A percentile compares a stretch with the other conserved stretches of the same genome.
Evolutionary conservation across 306 rosid genomes (phyloP).

Genomic region (Hippophae rhamnoides): DNA sequence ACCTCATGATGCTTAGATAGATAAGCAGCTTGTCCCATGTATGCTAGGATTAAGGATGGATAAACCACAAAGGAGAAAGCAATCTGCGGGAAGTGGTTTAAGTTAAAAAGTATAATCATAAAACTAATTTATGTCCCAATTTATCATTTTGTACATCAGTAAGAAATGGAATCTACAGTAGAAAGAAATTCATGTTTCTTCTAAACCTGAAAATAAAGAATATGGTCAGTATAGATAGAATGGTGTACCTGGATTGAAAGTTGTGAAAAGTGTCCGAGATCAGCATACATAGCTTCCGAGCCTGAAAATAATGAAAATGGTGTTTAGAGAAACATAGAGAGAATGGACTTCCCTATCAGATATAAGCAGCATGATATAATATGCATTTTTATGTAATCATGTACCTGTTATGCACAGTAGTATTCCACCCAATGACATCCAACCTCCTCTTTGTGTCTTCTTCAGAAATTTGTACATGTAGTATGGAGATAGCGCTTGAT

Average conservation of each 20-base stretch:
- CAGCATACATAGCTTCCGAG: constrained; percentile 97
- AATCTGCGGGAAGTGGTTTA: too few relatives aligned
- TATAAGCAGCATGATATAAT: constrained; percentile 5
- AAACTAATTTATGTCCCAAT: too few relatives aligned
- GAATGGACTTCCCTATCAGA: neutral
- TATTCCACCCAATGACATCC: constrained; percentile 96
- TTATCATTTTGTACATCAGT: too few relatives aligned
- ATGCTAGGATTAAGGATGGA: too few relatives aligned
- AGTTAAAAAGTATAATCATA: too few relatives aligned
- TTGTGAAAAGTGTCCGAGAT: constrained; percentile 89
- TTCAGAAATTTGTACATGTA: constrained; percentile 84
- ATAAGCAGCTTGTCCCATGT: too few relatives aligned
- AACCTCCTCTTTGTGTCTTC: constrained; percentile 73
- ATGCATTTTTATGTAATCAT: constrained; percentile 10
- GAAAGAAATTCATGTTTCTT: too few relatives aligned
- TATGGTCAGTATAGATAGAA: too few relatives aligned
- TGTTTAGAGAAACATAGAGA: constrained; percentile 19
- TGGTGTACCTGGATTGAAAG: constrained; percentile 31
- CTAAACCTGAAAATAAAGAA: too few relatives aligned
- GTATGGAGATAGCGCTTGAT: constrained; percentile 84
- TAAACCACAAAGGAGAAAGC: too few relatives aligned
- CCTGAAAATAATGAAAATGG: constrained; percentile 37
- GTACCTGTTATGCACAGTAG: constrained; percentile 85
- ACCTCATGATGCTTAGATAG: too few relatives aligned
- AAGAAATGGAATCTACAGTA: too few relatives aligned